These are phyloP conservation scores for Acanthamoeba triangularis DNA, from an alignment of 208 protist species.

Conservation along the genomic window DNA sequence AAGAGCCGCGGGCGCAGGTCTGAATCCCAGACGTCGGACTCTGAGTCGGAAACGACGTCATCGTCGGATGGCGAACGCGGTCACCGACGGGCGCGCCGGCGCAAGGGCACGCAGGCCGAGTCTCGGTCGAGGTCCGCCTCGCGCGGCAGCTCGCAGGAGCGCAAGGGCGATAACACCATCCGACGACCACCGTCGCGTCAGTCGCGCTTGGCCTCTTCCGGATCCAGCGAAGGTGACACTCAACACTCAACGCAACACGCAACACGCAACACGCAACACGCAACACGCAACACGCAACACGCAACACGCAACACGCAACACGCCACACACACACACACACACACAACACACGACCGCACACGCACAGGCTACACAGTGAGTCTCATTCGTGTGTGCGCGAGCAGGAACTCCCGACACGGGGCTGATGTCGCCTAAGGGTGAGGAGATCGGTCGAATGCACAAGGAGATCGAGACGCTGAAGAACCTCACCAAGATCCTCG, in stretches of 20 bases:
- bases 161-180: background rate
- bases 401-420: background rate
- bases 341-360: too few species aligned
- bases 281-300: background rate
- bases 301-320: too few species aligned
- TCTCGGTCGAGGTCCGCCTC: background rate
- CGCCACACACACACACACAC: too few species aligned
- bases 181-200: background rate
- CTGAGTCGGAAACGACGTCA: too few species aligned
- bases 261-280: background rate
- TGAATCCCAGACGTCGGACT: too few species aligned
- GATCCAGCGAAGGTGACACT: too few species aligned
- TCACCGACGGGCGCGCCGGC: background rate
- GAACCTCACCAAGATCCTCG: slow-evolving; percentile 46
- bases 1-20: too few species aligned
- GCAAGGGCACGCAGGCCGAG: background rate
- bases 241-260: too few species aligned
- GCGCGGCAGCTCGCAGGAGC: background rate
- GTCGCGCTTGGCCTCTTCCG: too few species aligned
- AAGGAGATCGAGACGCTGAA: slow-evolving; percentile 70
- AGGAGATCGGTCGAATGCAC: slow-evolving; percentile 41
- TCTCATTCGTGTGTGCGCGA: background rate
- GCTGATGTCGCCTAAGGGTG: slow-evolving; percentile 10
- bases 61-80: background rate
- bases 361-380: too few species aligned